Base-by-base conservation (phyloP, 306 rosid genomes). In the Rosa rugosa region DNA sequence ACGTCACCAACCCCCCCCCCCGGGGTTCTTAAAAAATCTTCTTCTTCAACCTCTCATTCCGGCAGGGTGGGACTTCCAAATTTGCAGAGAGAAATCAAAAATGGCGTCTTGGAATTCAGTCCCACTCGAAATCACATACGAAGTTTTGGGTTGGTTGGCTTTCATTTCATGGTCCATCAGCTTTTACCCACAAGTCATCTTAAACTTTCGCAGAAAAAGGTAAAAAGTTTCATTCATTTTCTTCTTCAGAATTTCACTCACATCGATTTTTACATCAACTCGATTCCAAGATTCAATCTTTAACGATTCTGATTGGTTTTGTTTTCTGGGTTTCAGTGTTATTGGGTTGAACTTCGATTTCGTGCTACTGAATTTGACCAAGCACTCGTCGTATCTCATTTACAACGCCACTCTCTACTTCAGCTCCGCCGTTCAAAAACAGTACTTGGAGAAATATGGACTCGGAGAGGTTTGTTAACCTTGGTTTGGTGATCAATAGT, bases 291-390 rank as follows among this genome's bases (percentile, higher is more conserved):
- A 38, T 23, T n/a, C 16, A 14, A 13, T 14, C 0, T 77, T 42
- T 54, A 25, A 41, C 6, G 23, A 1, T 59, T 69, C 34, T 69
- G 69, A 49, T 17, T n/a, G 57, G 0, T 74, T 27, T 57, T 25
- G 53, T 5, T 50, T 49, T 69, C 20, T 71, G 57, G 80, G 49
- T 23, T 49, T 77, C 20, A 93, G 98, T 79, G 98, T 93, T 59
- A 96, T 93, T 71, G 98, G 98, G 36, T 57, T 91, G 81, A 93
- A 89, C 89, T 89, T 89, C 79, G 94, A 91, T 87, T 93, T 91
- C 4, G 92, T 88, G 83, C 36, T 93, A 79, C 83, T 93, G 84
- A 93, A 93, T 82, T 76, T 93, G 82, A 93, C 97, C 1, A 89
- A 91, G 85, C 98, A 91, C 80, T 59, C 90, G 6, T 60, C 91